Percentiles rank a stretch among this genome's conserved stretches.
phyloP scores from a whole-genome alignment of 495 filamentous ascomycete species.

The Penicillium cataractarum region DNA sequence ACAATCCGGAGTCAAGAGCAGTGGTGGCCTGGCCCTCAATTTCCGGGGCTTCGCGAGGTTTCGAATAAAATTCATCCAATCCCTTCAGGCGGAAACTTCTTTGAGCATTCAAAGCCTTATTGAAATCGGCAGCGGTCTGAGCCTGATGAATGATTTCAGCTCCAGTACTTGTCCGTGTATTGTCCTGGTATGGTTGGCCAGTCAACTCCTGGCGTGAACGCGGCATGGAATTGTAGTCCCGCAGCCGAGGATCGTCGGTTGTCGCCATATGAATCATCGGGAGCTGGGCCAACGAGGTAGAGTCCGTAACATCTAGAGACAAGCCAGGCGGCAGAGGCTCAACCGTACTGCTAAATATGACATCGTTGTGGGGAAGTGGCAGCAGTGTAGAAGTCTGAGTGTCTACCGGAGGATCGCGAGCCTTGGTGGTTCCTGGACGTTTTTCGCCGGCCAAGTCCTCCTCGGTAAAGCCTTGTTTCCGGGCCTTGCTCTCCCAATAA shows the following conservation, averaged over 20 bases:
- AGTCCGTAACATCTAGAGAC: constrained; percentile 62
- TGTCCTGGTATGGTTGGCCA: constrained; percentile 86
- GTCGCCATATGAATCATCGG: constrained; percentile 84
- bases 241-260: constrained; percentile 73
- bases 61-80: constrained; percentile 74
- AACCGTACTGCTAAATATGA: constrained; percentile 80
- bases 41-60: constrained; percentile 72
- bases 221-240: constrained; percentile 81
- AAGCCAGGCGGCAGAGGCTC: constrained; percentile 70
- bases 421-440: constrained; percentile 87
- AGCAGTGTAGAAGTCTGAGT: constrained; percentile 47
- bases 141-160: constrained; percentile 89
- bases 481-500: constrained; percentile 97
- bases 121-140: constrained; percentile 85
- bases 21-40: constrained; percentile 53
- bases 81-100: constrained; percentile 75
- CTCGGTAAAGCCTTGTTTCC: constrained; percentile 97
- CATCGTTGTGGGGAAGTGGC: constrained; percentile 65
- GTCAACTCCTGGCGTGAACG: constrained; percentile 88
- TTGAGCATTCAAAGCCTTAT: constrained; percentile 75
- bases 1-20: constrained; percentile 53
- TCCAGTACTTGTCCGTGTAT: constrained; percentile 75
- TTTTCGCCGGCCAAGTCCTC: constrained; percentile 97
- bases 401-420: constrained; percentile 70
- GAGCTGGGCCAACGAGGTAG: constrained; percentile 68